phyloP scores from a whole-genome alignment of 805 yeast species.

The Saccharomycopsis oosterbeekiorum region DNA sequence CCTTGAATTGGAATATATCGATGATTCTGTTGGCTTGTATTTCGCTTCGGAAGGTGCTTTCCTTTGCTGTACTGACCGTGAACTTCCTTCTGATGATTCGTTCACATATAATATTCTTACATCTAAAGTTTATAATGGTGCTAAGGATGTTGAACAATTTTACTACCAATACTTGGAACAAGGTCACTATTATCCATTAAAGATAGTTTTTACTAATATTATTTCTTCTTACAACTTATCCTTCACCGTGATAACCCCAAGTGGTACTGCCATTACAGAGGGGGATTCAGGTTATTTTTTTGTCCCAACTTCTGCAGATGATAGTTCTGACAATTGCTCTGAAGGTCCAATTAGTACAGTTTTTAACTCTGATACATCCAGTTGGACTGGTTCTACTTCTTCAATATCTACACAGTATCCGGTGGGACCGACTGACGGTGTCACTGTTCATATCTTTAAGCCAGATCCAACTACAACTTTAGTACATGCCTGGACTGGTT shows the following conservation, averaged over 20 bases:
- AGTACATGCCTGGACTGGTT: too few species aligned
- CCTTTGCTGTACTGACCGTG: constrained; percentile 26
- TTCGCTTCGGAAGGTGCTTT: constrained; percentile 27
- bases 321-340: background rate
- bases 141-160: background rate
- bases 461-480: constrained; percentile 6
- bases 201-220: constrained; percentile 23
- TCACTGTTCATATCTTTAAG: constrained; percentile 13
- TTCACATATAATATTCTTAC: background rate
- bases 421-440: constrained; percentile 14
- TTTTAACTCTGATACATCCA: background rate
- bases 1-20: constrained; percentile 22
- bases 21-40: constrained; percentile 28
- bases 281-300: background rate
- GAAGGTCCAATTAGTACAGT: background rate
- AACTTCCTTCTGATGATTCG: background rate
- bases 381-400: background rate
- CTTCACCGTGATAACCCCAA: constrained; percentile 16
- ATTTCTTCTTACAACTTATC: constrained; percentile 17
- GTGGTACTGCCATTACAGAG: background rate
- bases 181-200: constrained; percentile 26
- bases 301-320: background rate
- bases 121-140: background rate
- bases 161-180: constrained; percentile 15
- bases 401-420: constrained; percentile 5